phyloP scores from a whole-genome alignment of 305 asterid species.

The Nicotiana rustica region DNA sequence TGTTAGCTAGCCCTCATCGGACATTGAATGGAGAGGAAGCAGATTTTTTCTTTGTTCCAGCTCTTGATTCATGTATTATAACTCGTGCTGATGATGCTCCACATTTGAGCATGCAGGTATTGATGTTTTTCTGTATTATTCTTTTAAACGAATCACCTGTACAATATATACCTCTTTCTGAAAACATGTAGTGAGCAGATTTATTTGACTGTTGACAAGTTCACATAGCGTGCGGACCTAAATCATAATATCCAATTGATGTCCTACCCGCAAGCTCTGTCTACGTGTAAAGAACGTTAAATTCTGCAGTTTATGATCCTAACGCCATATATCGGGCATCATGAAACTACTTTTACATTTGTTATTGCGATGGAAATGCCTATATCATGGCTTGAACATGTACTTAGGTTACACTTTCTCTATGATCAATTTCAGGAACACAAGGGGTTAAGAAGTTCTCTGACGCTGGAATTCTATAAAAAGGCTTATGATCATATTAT shows the following conservation, averaged over 20 bases:
- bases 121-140: constrained; percentile 27
- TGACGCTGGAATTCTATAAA: constrained; percentile 84
- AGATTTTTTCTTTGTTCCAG: constrained; percentile 94
- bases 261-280: neutral
- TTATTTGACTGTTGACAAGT: neutral
- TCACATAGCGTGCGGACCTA: neutral
- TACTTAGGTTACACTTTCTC: constrained; percentile 14
- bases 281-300: neutral
- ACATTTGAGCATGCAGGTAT: constrained; percentile 80
- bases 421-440: constrained; percentile 67
- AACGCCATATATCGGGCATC: neutral
- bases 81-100: constrained; percentile 98
- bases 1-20: constrained; percentile 85
- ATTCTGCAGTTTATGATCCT: neutral
- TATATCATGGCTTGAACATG: constrained; percentile 33
- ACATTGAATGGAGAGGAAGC: constrained; percentile 95
- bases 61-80: constrained; percentile 94
- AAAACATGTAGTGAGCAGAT: neutral
- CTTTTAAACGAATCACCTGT: constrained; percentile 8
- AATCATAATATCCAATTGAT: constrained; percentile 6
- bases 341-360: neutral
- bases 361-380: neutral
- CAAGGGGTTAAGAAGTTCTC: constrained; percentile 79
- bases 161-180: neutral
- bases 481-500: constrained; percentile 79